phyloP scores from a whole-genome alignment of 23 red algal species.

The Pyropia haitanensis region DNA sequence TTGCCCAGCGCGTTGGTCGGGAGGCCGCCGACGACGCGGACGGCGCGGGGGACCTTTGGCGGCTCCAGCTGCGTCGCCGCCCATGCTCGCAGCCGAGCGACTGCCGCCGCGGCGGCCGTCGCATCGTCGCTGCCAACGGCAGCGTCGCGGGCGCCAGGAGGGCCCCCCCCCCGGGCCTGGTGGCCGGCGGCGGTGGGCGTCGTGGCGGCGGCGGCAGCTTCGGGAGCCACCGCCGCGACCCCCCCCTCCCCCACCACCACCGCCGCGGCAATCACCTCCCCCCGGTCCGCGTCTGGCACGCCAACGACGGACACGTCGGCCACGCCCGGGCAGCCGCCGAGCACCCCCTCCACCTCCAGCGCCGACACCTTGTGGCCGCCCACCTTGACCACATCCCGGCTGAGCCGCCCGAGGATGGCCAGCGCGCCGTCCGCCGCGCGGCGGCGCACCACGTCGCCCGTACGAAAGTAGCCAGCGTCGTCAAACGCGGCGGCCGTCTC shows the following conservation, averaged over 20 bases:
- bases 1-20: slow-evolving; percentile 85
- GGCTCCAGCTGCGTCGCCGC: slow-evolving; percentile 20
- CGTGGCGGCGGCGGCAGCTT: no score
- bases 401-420: slow-evolving; percentile 53
- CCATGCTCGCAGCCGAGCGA: slow-evolving; percentile 15
- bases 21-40: slow-evolving; percentile 28
- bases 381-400: slow-evolving; percentile 74
- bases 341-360: slow-evolving; percentile 71
- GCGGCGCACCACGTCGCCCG: slow-evolving; percentile 73
- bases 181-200: no score
- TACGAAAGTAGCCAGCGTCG: slow-evolving; percentile 72
- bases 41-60: slow-evolving; percentile 50
- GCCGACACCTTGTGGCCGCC: slow-evolving; percentile 89
- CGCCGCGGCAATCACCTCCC: slow-evolving; percentile 56
- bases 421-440: slow-evolving; percentile 16
- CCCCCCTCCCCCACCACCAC: slow-evolving; percentile 26
- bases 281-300: slow-evolving; percentile 43
- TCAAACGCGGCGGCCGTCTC: slow-evolving; percentile 57
- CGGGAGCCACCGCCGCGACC: background rate
- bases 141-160: background rate
- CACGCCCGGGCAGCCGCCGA: slow-evolving; percentile 31
- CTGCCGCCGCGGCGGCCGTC: background rate
- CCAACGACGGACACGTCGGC: slow-evolving; percentile 56
- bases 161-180: no score
- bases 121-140: slow-evolving; percentile 15